phyloP scores from a whole-genome alignment of 495 filamentous ascomycete species.

The Gamarada debralockiae region DNA sequence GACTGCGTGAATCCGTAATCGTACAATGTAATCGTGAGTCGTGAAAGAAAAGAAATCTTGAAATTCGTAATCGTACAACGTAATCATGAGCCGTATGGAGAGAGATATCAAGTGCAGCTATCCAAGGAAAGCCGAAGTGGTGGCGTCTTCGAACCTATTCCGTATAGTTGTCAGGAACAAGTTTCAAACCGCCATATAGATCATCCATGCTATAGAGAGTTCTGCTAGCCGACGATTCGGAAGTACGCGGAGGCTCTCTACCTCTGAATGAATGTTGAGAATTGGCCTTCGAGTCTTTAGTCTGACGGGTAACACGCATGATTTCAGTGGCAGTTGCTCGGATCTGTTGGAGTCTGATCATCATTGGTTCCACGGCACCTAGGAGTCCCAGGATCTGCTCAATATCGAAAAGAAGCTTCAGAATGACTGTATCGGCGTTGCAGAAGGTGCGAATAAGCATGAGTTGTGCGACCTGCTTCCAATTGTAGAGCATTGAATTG shows the following conservation, averaged over 20 bases:
- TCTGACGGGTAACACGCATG: conserved; percentile 9
- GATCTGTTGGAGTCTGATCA: conserved; percentile 19
- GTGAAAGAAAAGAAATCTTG: no score
- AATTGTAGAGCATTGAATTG: conserved; percentile 45
- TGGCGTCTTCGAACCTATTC: background rate
- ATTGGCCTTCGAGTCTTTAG: background rate
- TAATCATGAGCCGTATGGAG: no score
- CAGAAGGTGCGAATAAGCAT: conserved; percentile 55
- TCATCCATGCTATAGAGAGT: conserved; percentile 1
- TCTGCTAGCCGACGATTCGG: background rate
- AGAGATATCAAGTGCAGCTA: background rate
- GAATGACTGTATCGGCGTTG: conserved; percentile 46
- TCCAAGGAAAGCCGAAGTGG: background rate
- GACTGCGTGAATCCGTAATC: no score
- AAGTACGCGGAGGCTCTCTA: background rate
- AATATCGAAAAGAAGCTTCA: conserved; percentile 50
- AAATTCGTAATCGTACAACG: no score
- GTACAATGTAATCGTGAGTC: no score
- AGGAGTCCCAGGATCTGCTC: conserved; percentile 51
- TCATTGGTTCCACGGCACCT: conserved; percentile 29
- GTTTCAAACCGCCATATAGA: conserved; percentile 18
- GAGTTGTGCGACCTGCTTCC: conserved; percentile 45
- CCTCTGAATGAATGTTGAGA: background rate
- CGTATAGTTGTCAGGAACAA: conserved; percentile 15
- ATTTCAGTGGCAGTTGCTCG: conserved; percentile 9